These are phyloP conservation scores for Yarrowia galli DNA, from an alignment of 1,139 yeast species.

Conservation along the genomic window DNA sequence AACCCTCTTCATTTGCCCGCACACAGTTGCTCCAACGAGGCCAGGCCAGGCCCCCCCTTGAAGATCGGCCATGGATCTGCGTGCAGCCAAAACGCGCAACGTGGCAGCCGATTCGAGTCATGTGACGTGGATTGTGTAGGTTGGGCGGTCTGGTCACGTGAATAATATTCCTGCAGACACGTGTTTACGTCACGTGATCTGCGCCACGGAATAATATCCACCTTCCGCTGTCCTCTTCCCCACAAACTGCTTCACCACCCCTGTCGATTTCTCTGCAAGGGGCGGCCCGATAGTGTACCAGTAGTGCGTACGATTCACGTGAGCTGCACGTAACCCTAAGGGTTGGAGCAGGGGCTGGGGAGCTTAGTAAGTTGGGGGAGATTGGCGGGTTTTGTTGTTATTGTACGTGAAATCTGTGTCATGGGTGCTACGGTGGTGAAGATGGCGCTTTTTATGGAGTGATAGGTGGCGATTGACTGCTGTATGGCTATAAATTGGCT, in stretches of 20 bases:
- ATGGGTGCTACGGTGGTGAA: background rate
- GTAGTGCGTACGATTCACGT: conserved; percentile 1
- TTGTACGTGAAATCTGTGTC: background rate
- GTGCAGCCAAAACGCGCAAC: conserved; percentile 34
- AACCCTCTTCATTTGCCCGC: background rate
- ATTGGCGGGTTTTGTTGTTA: too few species aligned
- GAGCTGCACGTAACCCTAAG: background rate
- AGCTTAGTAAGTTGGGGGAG: background rate
- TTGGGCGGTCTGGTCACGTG: too few species aligned
- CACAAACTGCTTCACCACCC: background rate
- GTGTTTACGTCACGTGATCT: background rate
- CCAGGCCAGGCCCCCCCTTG: conserved; percentile 10
- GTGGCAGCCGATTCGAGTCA: conserved; percentile 7
- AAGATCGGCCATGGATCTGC: conserved; percentile 22
- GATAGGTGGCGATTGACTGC: too few species aligned
- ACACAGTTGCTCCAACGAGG: background rate
- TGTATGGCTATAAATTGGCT: too few species aligned
- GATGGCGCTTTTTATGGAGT: too few species aligned
- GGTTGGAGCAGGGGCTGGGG: too few species aligned
- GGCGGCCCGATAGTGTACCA: background rate
- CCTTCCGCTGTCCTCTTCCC: background rate
- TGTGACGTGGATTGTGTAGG: too few species aligned
- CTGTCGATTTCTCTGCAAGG: conserved; percentile 15
- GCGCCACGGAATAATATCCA: background rate
- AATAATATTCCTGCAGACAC: too few species aligned